phyloP scores from a whole-genome alignment of 1,139 yeast genomes.

The Kurtzmaniella quercitrusa region DNA sequence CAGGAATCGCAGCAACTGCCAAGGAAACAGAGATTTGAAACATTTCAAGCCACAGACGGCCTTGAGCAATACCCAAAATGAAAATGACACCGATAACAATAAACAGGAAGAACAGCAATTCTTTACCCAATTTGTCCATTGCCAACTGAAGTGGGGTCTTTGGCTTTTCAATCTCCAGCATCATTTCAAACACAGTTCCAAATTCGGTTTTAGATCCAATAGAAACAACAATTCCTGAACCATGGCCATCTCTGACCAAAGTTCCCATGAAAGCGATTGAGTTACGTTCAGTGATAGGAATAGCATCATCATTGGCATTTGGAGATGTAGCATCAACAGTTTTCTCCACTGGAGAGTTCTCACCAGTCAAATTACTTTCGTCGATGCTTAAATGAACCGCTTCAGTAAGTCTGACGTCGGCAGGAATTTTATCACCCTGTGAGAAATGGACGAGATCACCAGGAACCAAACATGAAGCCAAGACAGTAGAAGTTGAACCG shows the following conservation, averaged over 20 bases:
- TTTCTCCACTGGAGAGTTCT: constrained; percentile 80
- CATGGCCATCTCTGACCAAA: constrained; percentile 90
- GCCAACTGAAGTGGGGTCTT: constrained; percentile 92
- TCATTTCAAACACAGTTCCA: constrained; percentile 88
- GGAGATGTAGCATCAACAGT: constrained; percentile 24
- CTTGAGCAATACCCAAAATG: constrained; percentile 80
- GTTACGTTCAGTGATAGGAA: constrained; percentile 62
- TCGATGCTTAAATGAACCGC: constrained; percentile 79
- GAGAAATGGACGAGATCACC: constrained; percentile 87
- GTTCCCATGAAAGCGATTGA: constrained; percentile 95
- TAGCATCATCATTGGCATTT: constrained; percentile 9
- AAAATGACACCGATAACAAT: constrained; percentile 84
- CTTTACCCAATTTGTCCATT: constrained; percentile 92
- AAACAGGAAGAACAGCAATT: constrained; percentile 78
- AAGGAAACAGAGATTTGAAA: constrained; percentile 93
- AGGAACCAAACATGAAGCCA: constrained; percentile 86
- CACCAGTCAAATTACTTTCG: constrained; percentile 93
- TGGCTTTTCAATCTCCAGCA: constrained; percentile 90
- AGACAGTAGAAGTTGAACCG: constrained; percentile 67
- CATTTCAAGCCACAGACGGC: constrained; percentile 94
- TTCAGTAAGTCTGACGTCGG: constrained; percentile 77
- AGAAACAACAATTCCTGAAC: constrained; percentile 87
- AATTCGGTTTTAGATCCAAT: constrained; percentile 86
- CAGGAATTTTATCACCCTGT: constrained; percentile 94
- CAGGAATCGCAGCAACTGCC: constrained; percentile 98